Base-by-base conservation (phyloP, 305 asterid genomes). In the Euphrasia arctica region DNA sequence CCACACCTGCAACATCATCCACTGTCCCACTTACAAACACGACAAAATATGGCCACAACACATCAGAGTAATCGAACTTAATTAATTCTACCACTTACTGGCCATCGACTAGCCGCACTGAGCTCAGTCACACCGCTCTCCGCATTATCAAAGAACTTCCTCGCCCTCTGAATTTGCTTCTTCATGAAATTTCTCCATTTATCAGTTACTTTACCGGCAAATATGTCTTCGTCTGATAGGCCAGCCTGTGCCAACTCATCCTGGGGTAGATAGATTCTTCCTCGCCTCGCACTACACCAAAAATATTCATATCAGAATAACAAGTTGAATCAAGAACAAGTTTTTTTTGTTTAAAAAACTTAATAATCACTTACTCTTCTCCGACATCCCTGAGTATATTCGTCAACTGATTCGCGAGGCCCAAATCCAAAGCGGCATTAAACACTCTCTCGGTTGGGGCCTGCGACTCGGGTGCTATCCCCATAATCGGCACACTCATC, bases 401-500 rank as follows among this genome's bases (percentile, higher is more conserved):
- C 29, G 99, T 90, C 69, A 93, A 66, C 82, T 93, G 99, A 74
- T 90, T 90, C 0, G 99, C 99, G 3, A 93, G 79, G 28, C 99
- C 99, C 42, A 93, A 70, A 4, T 85, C 83, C 80, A 93, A 76
- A 42, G 95, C 97, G 34, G 89, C 88, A 56, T 85, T 90, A 58
- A 84, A 93, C n/a, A 90, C 97, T 11, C 88, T 84, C 89, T 93
- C 97, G 50, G 95, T 83, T 1, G 95, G 68, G 43, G 99, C 95
- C 67, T 82, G 80, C n/a, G 99, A 93, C 57, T 88, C 96, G 10
- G 95, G 90, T 29, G 91, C 95, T 72, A 93, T 93, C 42, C 97
- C 99, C 97, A 93, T 88, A 27, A 93, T 70, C 0, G 97, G 99
- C 57, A 93, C 96, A 62, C 96, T 88, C 99, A 93, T 93, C 81